Evolutionary conservation across 306 rosid species (phyloP).

Genomic region (Castanopsis chinensis): DNA sequence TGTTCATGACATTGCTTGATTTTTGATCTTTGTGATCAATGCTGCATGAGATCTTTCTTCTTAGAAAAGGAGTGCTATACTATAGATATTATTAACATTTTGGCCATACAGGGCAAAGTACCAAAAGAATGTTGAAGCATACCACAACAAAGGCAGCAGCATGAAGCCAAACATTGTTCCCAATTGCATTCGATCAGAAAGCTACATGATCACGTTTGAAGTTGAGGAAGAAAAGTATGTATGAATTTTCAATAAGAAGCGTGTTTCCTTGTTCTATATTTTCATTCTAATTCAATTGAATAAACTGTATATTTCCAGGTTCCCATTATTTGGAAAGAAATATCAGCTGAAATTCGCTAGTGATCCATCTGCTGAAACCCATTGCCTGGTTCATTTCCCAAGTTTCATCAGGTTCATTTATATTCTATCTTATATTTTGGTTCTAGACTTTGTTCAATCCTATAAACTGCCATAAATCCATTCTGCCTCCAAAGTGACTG

Average conservation of each 20-base stretch:
- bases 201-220: slow-evolving; percentile 91
- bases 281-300: slow-evolving; percentile 15
- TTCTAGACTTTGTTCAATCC: background rate
- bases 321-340: slow-evolving; percentile 94
- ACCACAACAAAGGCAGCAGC: slow-evolving; percentile 79
- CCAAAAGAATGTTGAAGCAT: slow-evolving; percentile 98
- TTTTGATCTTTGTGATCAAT: slow-evolving; percentile 3
- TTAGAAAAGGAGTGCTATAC: background rate
- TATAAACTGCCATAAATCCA: background rate
- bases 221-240: slow-evolving; percentile 95
- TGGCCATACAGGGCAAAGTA: slow-evolving; percentile 75
- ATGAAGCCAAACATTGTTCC: slow-evolving; percentile 98
- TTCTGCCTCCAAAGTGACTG: slow-evolving; percentile 5
- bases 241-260: slow-evolving; percentile 13
- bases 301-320: slow-evolving; percentile 49
- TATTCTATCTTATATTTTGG: slow-evolving; percentile 4
- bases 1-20: background rate
- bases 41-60: slow-evolving; percentile 11
- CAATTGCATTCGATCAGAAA: slow-evolving; percentile 96
- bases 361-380: slow-evolving; percentile 75
- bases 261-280: slow-evolving; percentile 14
- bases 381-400: slow-evolving; percentile 94
- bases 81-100: slow-evolving; percentile 21
- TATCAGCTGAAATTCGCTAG: slow-evolving; percentile 82
- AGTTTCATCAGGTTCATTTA: slow-evolving; percentile 82